Evolutionary conservation across 306 rosid species (phyloP).

Genomic region (Vachellia collinsii): DNA sequence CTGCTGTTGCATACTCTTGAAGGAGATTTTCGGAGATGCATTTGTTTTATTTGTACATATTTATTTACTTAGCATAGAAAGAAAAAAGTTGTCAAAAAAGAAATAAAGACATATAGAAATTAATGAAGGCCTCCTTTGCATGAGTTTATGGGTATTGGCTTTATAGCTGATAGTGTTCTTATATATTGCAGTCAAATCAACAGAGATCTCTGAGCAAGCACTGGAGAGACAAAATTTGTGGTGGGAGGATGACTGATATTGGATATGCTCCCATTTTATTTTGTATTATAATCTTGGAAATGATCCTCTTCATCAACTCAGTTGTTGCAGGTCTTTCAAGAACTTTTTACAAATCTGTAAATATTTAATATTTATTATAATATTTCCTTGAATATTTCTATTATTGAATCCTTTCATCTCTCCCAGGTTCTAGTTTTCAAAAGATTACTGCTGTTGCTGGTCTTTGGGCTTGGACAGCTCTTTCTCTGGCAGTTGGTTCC

Average conservation of each 20-base stretch:
- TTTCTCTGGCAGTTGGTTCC: conserved; percentile 61
- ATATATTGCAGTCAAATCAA: conserved; percentile 69
- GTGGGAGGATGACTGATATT: conserved; percentile 53
- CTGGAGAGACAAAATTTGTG: conserved; percentile 59
- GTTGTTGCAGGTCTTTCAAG: conserved; percentile 68
- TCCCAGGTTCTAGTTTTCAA: conserved; percentile 71
- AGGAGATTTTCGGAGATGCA: conserved; percentile 4
- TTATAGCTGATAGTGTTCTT: conserved; percentile 34
- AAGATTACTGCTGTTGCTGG: conserved; percentile 89
- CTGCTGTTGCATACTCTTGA: conserved; percentile 15
- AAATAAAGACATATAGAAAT: not conserved
- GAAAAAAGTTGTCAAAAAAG: conserved; percentile 7
- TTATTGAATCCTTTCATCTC: conserved; percentile 46
- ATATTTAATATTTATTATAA: conserved; percentile 18
- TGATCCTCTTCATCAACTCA: conserved; percentile 76
- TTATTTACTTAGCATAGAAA: conserved; percentile 8
- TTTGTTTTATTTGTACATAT: not conserved
- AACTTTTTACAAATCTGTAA: conserved; percentile 32
- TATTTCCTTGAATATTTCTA: conserved; percentile 25
- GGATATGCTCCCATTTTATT: conserved; percentile 87
- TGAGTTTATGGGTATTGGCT: conserved; percentile 19
- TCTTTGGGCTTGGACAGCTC: conserved; percentile 84
- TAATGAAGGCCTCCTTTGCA: conserved; percentile 16
- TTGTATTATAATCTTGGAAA: conserved; percentile 51
- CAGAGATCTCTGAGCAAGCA: conserved; percentile 51